Base-by-base conservation (phyloP, 2,329 filamentous ascomycete species). In the Fusarium sp. region DNA sequence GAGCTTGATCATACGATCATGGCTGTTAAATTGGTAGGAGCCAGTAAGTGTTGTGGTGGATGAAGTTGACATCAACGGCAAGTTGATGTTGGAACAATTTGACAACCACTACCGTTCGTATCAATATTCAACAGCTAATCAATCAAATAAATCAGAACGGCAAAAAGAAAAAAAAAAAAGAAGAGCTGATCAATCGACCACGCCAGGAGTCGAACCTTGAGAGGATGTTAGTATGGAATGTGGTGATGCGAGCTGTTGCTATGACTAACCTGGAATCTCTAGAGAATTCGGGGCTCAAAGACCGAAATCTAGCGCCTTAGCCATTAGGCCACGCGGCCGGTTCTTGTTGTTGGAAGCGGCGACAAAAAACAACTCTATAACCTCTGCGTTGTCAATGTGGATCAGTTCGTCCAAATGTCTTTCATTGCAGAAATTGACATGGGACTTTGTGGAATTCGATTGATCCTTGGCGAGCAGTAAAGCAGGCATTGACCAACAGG, bases 231-330 rank as follows among this genome's bases (percentile, higher is more conserved):
- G 57, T 54, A 52, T 5, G 13, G 13, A 50, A 18, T 3, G 25
- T 48, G n/a, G 3, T 5, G 57, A 9, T 14, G n/a, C n/a, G 39
- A 32, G 20, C 4, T 14, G 18, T 27, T 43, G 25, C 18, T 23
- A 3, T 30, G 9, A 66, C 72, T 58, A 66, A 70, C 66, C 75
- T 76, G 74, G 74, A 76, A 76, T 76, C 72, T 76, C 70, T 74
- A 75, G 74, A 76, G 74, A 67, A 35, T 67, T 62, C 34, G 57
- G 48, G 43, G 45, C 52, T 30, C 59, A 32, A 48, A 58, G 52
- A 68, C 70, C 72, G 70, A 77, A 75, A 75, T 74, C 68, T 75
- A 75, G 73, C 72, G 72, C 74, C 74, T 76, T 71, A 75, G 67
- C 67, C 71, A 77, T 77, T 72, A 77, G 73, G 71, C 72, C 75